Evolutionary conservation across 352 stramenopile species (phyloP).

Genomic region (Globisporangium irregulare): DNA sequence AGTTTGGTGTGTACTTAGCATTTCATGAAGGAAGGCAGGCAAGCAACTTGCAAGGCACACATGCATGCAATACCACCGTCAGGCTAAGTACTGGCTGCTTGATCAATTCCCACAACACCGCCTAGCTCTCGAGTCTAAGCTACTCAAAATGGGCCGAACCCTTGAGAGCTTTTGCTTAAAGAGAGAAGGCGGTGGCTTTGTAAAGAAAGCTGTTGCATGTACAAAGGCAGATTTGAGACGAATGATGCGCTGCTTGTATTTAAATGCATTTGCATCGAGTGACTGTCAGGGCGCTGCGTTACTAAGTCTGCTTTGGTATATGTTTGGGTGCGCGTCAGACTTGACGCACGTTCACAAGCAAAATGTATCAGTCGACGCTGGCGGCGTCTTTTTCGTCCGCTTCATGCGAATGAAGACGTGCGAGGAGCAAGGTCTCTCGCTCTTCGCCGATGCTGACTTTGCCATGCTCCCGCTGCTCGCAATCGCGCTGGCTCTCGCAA

Average conservation of each 20-base stretch:
- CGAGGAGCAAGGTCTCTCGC: not conserved
- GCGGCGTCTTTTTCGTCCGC: not conserved
- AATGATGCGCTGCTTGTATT: not conserved
- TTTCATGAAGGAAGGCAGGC: not conserved
- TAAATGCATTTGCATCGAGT: not conserved
- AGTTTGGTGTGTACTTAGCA: not conserved
- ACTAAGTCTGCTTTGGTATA: not conserved
- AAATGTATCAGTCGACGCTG: not conserved
- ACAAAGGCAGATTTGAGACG: slow-evolving; percentile 2
- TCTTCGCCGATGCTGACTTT: not conserved
- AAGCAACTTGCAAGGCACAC: not conserved
- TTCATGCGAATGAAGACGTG: not conserved
- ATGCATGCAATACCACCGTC: not conserved
- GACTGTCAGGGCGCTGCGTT: not conserved
- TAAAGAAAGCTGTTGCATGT: not conserved
- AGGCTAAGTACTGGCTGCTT: not conserved
- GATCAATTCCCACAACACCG: not conserved
- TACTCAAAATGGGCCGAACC: not conserved
- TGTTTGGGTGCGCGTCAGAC: not conserved
- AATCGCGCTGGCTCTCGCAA: not conserved
- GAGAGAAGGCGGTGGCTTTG: not conserved
- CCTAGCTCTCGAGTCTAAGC: not conserved
- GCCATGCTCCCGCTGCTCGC: not conserved
- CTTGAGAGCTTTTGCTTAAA: not conserved
- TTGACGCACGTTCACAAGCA: not conserved